Evolutionary conservation across 106 monocot genomes (phyloP).

Genomic region (Allium sativum): DNA sequence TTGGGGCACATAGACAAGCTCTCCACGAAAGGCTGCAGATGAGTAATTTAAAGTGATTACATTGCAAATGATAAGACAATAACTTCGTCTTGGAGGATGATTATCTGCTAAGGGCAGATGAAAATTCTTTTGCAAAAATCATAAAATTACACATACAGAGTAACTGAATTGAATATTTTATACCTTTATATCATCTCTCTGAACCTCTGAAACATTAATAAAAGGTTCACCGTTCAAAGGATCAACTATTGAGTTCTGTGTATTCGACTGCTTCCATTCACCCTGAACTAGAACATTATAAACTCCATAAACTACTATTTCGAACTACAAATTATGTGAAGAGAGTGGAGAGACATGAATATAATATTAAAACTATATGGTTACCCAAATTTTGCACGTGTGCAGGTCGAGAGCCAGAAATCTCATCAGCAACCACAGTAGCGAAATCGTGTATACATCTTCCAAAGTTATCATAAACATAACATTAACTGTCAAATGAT

Average conservation of each 20-base stretch:
- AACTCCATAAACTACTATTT: not conserved
- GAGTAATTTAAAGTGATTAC: not conserved
- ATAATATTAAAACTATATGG: not conserved
- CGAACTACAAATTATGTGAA: not conserved
- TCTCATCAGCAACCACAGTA: slow-evolving; percentile 41
- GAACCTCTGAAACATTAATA: slow-evolving; percentile 83
- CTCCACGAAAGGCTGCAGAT: slow-evolving; percentile 73
- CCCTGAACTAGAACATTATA: slow-evolving; percentile 71
- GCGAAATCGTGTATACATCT: slow-evolving; percentile 24
- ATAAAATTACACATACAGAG: no score
- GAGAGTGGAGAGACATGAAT: not conserved
- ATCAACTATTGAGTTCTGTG: slow-evolving; percentile 63
- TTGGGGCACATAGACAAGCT: slow-evolving; percentile 86
- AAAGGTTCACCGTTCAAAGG: slow-evolving; percentile 84
- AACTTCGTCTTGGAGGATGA: no score
- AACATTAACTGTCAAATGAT: no score
- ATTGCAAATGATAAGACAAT: no score
- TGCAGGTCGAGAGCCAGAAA: slow-evolving; percentile 67
- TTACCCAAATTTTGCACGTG: slow-evolving; percentile 89
- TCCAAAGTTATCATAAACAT: no score
- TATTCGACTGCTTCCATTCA: slow-evolving; percentile 56
- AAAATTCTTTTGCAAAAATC: no score
- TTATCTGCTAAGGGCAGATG: no score
- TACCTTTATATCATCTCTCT: slow-evolving; percentile 61
- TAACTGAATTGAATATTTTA: not conserved